Percentiles rank a stretch among this genome's conserved stretches.
Conservation (phyloP, 2,329 filamentous ascomycete genomes). For the Keithomyces neogunnii region DNA sequence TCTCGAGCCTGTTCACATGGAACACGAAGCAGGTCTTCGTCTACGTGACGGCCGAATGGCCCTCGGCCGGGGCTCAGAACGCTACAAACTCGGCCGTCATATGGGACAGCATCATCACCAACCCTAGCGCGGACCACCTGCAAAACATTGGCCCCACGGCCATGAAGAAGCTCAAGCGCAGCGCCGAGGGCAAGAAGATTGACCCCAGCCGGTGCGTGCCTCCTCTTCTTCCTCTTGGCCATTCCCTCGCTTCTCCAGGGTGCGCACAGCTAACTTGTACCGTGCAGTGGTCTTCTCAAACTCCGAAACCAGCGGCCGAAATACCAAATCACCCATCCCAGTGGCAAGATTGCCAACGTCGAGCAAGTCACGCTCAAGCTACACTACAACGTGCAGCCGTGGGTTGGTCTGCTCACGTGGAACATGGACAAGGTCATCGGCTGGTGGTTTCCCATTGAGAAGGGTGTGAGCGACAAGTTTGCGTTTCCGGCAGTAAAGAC, state of each 20-base stretch:
- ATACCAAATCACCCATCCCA: conserved; percentile 92
- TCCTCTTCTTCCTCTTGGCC: background rate
- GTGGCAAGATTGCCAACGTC: conserved; percentile 65
- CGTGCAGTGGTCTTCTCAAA: conserved; percentile 57
- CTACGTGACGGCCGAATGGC: conserved; percentile 80
- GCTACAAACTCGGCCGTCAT: conserved; percentile 69
- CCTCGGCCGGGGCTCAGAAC: conserved; percentile 26
- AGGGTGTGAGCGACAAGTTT: conserved; percentile 58
- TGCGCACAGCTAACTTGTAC: conserved; percentile 2
- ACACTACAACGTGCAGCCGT: conserved; percentile 96
- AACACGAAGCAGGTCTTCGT: conserved; percentile 98
- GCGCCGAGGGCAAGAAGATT: conserved; percentile 50
- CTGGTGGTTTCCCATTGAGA: conserved; percentile 56
- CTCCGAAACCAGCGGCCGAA: conserved; percentile 85
- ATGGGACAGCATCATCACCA: conserved; percentile 92
- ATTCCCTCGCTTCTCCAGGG: background rate
- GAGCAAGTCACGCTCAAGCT: conserved; percentile 70
- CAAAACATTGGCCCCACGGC: conserved; percentile 50
- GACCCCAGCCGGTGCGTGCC: conserved; percentile 45
- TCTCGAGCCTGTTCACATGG: conserved; percentile 92
- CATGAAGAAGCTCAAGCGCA: conserved; percentile 54
- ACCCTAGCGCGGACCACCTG: conserved; percentile 55
- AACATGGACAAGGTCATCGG: conserved; percentile 49
- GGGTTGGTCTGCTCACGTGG: conserved; percentile 87
- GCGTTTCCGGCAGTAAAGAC: conserved; percentile 57